A percentile compares a stretch with the other conserved stretches of the same genome.
Conservation (phyloP, 1,139 yeast species). For the Pichia norvegensis region DNA sequence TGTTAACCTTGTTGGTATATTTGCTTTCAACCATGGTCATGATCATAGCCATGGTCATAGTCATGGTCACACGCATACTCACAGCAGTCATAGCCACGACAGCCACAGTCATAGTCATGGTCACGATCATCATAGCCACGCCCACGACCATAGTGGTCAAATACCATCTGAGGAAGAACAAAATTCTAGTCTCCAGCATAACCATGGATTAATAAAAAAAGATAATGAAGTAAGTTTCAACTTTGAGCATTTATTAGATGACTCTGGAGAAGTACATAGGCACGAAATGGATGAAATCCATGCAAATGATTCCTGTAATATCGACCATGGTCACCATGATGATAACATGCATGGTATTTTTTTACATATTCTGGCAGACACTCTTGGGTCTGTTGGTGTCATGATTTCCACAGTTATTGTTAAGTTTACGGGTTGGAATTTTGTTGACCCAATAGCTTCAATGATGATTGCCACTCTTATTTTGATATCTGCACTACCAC, state of each 20-base stretch:
- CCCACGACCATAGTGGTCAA: constrained; percentile 3
- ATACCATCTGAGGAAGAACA: constrained; percentile 1
- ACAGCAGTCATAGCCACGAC: constrained; percentile 26
- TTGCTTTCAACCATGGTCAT: constrained; percentile 81
- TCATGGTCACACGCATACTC: constrained; percentile 31
- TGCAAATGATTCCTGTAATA: background rate
- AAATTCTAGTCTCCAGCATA: constrained; percentile 3
- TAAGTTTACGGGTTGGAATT: constrained; percentile 39
- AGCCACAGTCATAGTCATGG: constrained; percentile 25
- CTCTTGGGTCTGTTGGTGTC: constrained; percentile 94
- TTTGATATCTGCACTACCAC: constrained; percentile 73
- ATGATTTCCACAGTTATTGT: constrained; percentile 74
- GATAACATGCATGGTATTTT: constrained; percentile 92
- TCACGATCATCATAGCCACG: constrained; percentile 12
- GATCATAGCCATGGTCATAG: constrained; percentile 28
- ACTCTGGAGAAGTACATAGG: background rate
- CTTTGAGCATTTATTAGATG: background rate
- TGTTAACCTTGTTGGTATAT: constrained; percentile 86
- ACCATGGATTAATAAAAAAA: background rate
- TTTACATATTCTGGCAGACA: constrained; percentile 87
- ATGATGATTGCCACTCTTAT: constrained; percentile 77
- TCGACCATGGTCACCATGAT: constrained; percentile 8
- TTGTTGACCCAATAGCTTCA: constrained; percentile 84
- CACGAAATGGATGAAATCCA: background rate
- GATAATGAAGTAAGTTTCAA: background rate